Evolutionary conservation across 805 yeast genomes (phyloP), one percentile per base, ranked within the genome.

Genomic region (Metschnikowia anglica): DNA sequence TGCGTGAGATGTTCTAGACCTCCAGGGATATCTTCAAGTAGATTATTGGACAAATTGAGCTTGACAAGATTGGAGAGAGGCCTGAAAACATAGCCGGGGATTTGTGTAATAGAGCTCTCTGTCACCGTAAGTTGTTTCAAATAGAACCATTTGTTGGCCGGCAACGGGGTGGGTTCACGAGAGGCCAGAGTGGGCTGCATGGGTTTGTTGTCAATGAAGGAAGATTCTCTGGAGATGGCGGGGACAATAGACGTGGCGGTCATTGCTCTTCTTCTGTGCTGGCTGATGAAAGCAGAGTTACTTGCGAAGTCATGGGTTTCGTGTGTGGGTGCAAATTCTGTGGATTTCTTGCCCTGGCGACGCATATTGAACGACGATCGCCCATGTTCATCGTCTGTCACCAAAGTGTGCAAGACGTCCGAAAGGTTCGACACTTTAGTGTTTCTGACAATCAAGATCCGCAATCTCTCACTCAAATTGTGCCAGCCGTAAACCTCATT

Each of bases 401-500:
- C 81, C 39, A 81, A 63, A 36, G 73, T 68, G 32, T 73, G 68
- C 25, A 79, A 57, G 2, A 81, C 56, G 47, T 81, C 85, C 6
- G 68, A 68, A 6, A 81, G 73, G 52, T 75, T 80, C 30, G 65
- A 64, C 9, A 81, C 59, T 46, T 74, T 75, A 1, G 77, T 62
- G 49, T 75, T 75, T 44, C 78, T 71, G 20, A 82, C 64, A 2
- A 79, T 78, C 41, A 81, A 63, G 32, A 79, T 76, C 41, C 81
- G 66, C 28, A 81, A 62, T 44, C 67, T 75, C 39, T 77, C 81
- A 47, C 83, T 68, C 25, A 81, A 54, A 12, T 61, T 53, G 53
- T 80, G 72, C 88, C 88, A 81, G 2, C 88, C 88, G 58, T 68
- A 80, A 8, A 82, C 67, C 47, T 80, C 84, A 47, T 80, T 78